Base-by-base conservation (phyloP, 768 basidiomycete genomes). In the Lactarius hatsudake region DNA sequence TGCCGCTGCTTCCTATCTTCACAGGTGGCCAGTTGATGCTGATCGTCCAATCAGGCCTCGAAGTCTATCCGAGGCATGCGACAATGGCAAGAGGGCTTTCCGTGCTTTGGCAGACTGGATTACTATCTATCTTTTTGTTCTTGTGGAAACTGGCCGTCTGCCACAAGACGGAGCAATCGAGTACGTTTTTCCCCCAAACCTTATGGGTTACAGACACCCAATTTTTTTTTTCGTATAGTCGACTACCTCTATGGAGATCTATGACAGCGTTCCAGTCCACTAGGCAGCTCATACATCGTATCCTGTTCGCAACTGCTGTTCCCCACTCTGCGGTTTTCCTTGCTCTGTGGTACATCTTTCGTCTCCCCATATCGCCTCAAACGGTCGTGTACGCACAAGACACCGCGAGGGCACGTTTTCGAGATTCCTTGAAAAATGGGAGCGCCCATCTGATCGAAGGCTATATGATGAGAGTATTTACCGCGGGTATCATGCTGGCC, bases 401-500 rank as follows among this genome's bases (percentile, higher is more conserved):
- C 40, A 60, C 68, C 13, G 60, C 68, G 26, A 69, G 72, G 59
- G 36, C 43, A 6, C 57, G 72, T 63, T 78, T 79, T 63, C 75
- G 79, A 34, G 73, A 73, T 61, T 74, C 73, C 66, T 69, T 79
- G 32, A 70, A 72, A 59, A 69, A 72, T 58, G 73, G 74, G 36
- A 75, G 78, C 23, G 63, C 72, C 9, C 67, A 66, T 32, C 57
- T 71, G 42, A 72, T 69, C 15, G 77, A 78, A 60, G 78, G 78
- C 15, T 77, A 78, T 53, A 72, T 79, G 77, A 70, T 78, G 62
- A 76, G 73, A 34, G 68, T 73, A 18, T 79, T 78, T 57, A 68
- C 78, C 45, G 53, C 68, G 28, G 79, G 76, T 60, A 76, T 79
- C 30, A 78, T 79, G 75, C 72, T 78, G 59, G 68, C 74, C 7